Evolutionary conservation across 805 yeast species (phyloP).

Genomic region (Candida koratica): DNA sequence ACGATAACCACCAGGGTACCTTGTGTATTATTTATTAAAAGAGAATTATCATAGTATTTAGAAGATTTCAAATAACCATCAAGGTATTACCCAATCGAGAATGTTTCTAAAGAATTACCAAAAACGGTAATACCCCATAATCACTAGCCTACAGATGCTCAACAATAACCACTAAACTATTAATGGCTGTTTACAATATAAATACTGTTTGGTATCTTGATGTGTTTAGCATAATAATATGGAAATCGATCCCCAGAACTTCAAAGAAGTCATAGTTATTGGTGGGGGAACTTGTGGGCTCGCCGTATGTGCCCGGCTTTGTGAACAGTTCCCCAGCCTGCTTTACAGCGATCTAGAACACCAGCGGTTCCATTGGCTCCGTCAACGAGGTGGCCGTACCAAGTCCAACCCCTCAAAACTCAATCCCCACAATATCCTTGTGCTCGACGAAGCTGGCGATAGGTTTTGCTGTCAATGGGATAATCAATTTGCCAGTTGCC

Average conservation of each 20-base stretch:
- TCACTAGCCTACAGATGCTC: not conserved
- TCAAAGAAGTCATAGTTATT: slow-evolving; percentile 35
- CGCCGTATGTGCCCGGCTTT: slow-evolving; percentile 38
- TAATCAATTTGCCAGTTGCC: slow-evolving; percentile 38
- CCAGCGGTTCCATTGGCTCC: slow-evolving; percentile 45
- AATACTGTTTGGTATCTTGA: too few relatives aligned
- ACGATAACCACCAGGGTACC: not conserved
- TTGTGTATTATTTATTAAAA: not conserved
- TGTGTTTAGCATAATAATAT: too few relatives aligned
- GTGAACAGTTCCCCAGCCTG: slow-evolving; percentile 41
- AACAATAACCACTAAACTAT: too few relatives aligned
- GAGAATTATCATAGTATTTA: too few relatives aligned
- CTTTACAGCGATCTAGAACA: slow-evolving; percentile 46
- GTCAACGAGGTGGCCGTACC: slow-evolving; percentile 21
- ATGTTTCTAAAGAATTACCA: not conserved
- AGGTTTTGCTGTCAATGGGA: slow-evolving; percentile 42
- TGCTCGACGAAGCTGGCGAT: slow-evolving; percentile 32
- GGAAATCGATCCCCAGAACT: slow-evolving; percentile 18
- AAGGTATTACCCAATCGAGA: not conserved
- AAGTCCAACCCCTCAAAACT: slow-evolving; percentile 11
- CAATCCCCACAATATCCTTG: slow-evolving; percentile 29
- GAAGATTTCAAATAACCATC: not conserved
- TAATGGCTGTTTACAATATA: too few relatives aligned
- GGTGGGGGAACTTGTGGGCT: slow-evolving; percentile 48
- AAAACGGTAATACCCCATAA: not conserved